Evolutionary conservation across 1,284 basidiomycete species (phyloP).

Genomic region (Ceratobasidium theobromae): DNA sequence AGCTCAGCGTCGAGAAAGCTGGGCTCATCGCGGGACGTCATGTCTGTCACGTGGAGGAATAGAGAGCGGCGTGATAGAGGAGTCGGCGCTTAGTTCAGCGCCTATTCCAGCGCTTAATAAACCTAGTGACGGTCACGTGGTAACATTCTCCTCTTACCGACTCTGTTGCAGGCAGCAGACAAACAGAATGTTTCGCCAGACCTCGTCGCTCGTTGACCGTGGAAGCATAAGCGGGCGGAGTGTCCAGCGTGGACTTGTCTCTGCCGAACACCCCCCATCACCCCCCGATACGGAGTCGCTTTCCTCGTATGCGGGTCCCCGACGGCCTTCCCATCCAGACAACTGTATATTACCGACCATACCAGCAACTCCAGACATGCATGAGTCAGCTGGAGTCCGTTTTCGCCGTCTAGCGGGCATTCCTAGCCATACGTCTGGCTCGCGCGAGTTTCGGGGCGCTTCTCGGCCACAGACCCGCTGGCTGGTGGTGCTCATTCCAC

Average conservation of each 20-base stretch:
- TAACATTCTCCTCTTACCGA: background rate
- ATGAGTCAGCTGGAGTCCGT: conserved; percentile 12
- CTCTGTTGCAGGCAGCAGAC: conserved; percentile 32
- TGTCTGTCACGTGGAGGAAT: background rate
- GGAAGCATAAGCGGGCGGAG: background rate
- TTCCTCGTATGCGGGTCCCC: conserved; percentile 13
- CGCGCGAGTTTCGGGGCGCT: conserved; percentile 11
- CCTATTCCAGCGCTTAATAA: too few species aligned
- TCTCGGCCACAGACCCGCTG: conserved; percentile 43
- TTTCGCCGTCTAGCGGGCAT: conserved; percentile 18
- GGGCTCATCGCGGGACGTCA: conserved; percentile 7
- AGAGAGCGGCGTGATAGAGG: background rate
- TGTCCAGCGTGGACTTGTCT: background rate
- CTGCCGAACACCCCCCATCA: conserved; percentile 15
- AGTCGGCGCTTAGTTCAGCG: too few species aligned
- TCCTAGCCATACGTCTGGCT: background rate
- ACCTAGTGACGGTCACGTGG: background rate
- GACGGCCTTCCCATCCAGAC: conserved; percentile 21
- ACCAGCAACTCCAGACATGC: conserved; percentile 9
- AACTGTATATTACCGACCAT: conserved; percentile 10
- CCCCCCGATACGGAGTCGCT: conserved; percentile 23
- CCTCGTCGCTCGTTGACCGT: conserved; percentile 5
- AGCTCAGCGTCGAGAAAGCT: conserved; percentile 27
- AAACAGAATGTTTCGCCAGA: background rate
- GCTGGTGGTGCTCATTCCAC: conserved; percentile 69